Base-by-base conservation (phyloP, 2,329 filamentous ascomycete genomes). In the Aspergillus sp. region DNA sequence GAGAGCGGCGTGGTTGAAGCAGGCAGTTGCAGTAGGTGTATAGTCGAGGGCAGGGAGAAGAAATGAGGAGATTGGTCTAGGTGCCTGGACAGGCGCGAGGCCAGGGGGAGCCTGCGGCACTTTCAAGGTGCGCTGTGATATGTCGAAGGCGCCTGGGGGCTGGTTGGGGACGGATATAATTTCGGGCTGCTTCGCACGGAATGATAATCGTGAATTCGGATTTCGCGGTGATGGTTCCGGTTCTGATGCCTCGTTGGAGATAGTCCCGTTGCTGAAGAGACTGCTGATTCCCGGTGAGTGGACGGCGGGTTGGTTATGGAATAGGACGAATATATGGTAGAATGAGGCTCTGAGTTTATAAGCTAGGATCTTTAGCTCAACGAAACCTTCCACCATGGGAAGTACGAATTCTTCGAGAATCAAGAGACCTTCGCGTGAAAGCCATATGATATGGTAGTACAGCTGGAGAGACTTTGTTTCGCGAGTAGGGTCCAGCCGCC, bases 311-410 rank as follows among this genome's bases (percentile, higher is more conserved):
- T 91, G 86, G 75, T 97, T 97, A 78, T 97, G 91, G 71, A 97
- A 98, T 12, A 98, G 83, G 53, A 96, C 95, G 73, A 96, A 96
- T 64, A 99, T 91, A 77, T 99, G 93, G 67, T 96, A 95, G 71
- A 98, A 96, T 18, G 91, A 96, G 15, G 95, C 95, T 59, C 91
- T 88, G 13, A 99, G 83, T 75, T 98, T 99, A 72, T 91, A 91
- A 18, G 90, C 88, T 62, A 99, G 83, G 44, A 98, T 93, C 69
- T 92, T 93, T 56, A 96, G 85, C 73, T 96, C 93, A 68, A 81
- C 86, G 75, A 87, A 91, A 68, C 85, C 88, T 64, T 83, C 87
- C 55, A 91, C 90, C 83, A 89, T 90, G 42, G 93, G 95, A 18
- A 98, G 79, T 47, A 99, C 87, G 71, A 93, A 95, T 49, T 84